Evolutionary conservation across 2,329 filamentous ascomycete genomes (phyloP).

Genomic region (Colletotrichum falcatum): DNA sequence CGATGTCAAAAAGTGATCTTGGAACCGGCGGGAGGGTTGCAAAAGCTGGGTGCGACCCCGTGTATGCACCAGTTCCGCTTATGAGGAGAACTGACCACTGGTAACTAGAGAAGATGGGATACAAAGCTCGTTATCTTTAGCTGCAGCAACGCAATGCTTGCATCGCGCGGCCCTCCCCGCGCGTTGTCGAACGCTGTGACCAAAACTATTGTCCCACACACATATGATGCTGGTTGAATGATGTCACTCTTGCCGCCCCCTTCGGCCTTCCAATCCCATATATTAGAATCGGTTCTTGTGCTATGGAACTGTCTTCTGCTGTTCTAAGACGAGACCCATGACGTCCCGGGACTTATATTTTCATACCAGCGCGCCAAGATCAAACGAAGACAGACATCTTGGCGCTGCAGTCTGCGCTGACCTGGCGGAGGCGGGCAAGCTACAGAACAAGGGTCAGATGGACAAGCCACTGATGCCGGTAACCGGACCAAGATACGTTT

Average conservation of each 20-base stretch:
- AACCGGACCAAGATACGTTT: neutral
- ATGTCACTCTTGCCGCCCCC: neutral
- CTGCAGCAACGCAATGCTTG: too few species aligned
- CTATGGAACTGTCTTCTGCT: neutral
- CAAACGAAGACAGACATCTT: conserved; percentile 23
- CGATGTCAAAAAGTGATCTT: neutral
- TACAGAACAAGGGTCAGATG: neutral
- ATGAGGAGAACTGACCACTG: conserved; percentile 6
- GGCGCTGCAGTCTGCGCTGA: conserved; percentile 5
- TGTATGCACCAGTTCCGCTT: neutral
- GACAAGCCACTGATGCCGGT: neutral
- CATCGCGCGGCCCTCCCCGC: neutral
- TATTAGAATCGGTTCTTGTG: neutral
- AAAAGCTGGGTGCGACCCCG: neutral
- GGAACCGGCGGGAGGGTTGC: neutral
- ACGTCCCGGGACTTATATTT: conserved; percentile 17
- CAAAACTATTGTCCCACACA: too few species aligned
- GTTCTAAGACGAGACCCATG: conserved; percentile 11
- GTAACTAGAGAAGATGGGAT: neutral
- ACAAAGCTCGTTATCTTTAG: neutral
- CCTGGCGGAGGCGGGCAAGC: neutral
- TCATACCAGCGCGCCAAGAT: conserved; percentile 20
- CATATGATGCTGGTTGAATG: neutral
- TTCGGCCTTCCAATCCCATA: neutral
- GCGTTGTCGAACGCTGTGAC: too few species aligned